Evolutionary conservation across 306 rosid genomes (phyloP).

Genomic region (Sphenostylis stenocarpa): DNA sequence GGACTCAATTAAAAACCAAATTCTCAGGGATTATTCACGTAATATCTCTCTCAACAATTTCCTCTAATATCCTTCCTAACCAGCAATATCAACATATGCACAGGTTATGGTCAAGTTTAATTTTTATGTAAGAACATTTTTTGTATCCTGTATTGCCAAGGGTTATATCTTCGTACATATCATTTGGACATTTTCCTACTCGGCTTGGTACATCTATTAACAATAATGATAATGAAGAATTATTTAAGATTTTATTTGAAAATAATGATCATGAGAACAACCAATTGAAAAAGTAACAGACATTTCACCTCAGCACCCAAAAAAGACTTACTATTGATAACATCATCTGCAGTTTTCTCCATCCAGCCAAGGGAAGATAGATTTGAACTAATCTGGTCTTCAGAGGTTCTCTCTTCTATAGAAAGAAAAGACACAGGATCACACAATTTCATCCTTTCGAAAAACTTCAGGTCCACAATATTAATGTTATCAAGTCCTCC

Average conservation of each 20-base stretch:
- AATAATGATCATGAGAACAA: not conserved
- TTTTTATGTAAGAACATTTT: not conserved
- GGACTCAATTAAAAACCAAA: not conserved
- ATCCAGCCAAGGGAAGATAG: constrained; percentile 75
- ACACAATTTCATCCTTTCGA: constrained; percentile 53
- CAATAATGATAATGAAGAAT: constrained; percentile 9
- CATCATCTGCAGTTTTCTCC: constrained; percentile 69
- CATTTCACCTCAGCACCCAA: constrained; percentile 1
- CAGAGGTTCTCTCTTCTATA: constrained; percentile 53
- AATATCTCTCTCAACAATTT: not conserved
- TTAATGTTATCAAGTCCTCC: constrained; percentile 41
- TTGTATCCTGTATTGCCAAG: not conserved
- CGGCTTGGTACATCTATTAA: not conserved
- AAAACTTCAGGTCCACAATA: constrained; percentile 44
- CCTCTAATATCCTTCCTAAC: not conserved
- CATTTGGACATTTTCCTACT: not conserved
- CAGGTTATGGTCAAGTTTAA: constrained; percentile 7
- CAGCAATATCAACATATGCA: not conserved
- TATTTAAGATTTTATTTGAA: not conserved
- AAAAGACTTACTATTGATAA: constrained; percentile 69
- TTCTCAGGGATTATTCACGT: not conserved
- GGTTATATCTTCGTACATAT: not conserved
- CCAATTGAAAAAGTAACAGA: constrained; percentile 1
- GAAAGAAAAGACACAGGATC: constrained; percentile 63
- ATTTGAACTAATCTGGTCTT: constrained; percentile 49